Percentiles rank a stretch among this genome's conserved stretches.
These are phyloP conservation scores for Saccharata proteae DNA, from an alignment of 2,329 filamentous ascomycete genomes.

Conservation along the genomic window DNA sequence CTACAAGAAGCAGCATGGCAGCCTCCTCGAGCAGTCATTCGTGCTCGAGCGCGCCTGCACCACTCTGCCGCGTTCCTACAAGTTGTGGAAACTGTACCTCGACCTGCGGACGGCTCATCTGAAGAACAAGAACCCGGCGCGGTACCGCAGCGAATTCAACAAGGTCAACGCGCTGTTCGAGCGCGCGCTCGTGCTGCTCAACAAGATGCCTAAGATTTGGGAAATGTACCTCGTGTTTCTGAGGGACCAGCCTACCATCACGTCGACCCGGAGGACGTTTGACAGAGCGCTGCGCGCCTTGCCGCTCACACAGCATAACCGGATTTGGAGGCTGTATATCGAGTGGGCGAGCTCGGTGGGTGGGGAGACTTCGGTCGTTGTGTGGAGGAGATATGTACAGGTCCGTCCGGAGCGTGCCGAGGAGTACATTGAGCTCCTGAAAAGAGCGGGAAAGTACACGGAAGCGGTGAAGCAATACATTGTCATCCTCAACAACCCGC, in stretches of 20 bases:
- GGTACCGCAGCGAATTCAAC: constrained; percentile 66
- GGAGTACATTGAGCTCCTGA: constrained; percentile 83
- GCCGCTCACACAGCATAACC: constrained; percentile 87
- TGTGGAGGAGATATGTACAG: constrained; percentile 95
- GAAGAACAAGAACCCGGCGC: constrained; percentile 67
- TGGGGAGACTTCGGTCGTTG: constrained; percentile 79
- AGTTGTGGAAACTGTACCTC: constrained; percentile 97
- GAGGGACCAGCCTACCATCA: constrained; percentile 82
- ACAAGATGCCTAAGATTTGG: constrained; percentile 99
- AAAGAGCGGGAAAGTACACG: constrained; percentile 71
- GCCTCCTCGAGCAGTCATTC: constrained; percentile 71
- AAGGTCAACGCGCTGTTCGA: constrained; percentile 96
- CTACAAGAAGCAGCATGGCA: constrained; percentile 81
- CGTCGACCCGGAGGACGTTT: constrained; percentile 74
- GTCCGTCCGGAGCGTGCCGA: constrained; percentile 91
- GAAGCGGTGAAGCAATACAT: constrained; percentile 90
- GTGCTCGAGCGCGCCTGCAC: constrained; percentile 82
- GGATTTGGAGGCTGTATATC: constrained; percentile 86
- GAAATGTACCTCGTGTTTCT: constrained; percentile 93
- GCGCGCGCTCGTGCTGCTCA: constrained; percentile 78
- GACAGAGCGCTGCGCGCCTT: constrained; percentile 84
- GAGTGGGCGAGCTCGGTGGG: constrained; percentile 85
- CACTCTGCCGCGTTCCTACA: constrained; percentile 88
- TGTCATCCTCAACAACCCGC: constrained; percentile 77
- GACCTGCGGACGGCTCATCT: constrained; percentile 73